Conservation (phyloP, 805 yeast genomes). For the Ogataea trehaloabstinens region DNA sequence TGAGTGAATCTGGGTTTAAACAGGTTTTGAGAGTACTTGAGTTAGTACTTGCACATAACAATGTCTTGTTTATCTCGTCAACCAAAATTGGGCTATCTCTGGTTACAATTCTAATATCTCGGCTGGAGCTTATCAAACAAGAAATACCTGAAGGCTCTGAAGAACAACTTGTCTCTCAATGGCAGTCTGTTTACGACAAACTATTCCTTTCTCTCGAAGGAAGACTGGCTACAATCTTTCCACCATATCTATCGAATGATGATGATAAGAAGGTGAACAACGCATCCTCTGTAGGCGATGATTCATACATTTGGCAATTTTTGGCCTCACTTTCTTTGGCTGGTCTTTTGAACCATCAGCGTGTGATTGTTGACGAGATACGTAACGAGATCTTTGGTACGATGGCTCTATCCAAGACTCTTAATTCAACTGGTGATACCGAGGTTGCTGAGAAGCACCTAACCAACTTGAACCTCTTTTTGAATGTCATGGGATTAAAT, state of each 20-base stretch:
- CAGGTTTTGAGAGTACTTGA: conserved; percentile 77
- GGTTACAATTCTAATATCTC: conserved; percentile 83
- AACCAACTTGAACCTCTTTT: conserved; percentile 82
- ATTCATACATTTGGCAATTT: conserved; percentile 93
- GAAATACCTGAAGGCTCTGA: conserved; percentile 53
- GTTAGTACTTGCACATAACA: conserved; percentile 66
- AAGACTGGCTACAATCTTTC: conserved; percentile 75
- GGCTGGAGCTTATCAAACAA: conserved; percentile 89
- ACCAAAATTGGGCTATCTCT: conserved; percentile 82
- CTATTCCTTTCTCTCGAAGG: conserved; percentile 79
- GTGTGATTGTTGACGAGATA: conserved; percentile 90
- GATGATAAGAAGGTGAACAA: conserved; percentile 32
- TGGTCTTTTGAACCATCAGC: conserved; percentile 86
- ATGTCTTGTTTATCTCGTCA: conserved; percentile 63
- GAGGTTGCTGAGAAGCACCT: conserved; percentile 54
- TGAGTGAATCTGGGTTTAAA: conserved; percentile 76
- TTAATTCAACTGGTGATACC: conserved; percentile 34
- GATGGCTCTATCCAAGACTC: conserved; percentile 67
- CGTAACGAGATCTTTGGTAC: conserved; percentile 91
- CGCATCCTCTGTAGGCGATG: conserved; percentile 46
- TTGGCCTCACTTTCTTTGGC: conserved; percentile 91
- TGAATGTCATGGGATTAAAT: conserved; percentile 94
- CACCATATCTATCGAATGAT: conserved; percentile 50
- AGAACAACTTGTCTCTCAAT: conserved; percentile 57
- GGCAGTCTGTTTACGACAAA: conserved; percentile 81